Evolutionary conservation across 1,139 yeast species (phyloP), one percentile per base, ranked within the genome.

Genomic region (Wickerhamiella infanticola): DNA sequence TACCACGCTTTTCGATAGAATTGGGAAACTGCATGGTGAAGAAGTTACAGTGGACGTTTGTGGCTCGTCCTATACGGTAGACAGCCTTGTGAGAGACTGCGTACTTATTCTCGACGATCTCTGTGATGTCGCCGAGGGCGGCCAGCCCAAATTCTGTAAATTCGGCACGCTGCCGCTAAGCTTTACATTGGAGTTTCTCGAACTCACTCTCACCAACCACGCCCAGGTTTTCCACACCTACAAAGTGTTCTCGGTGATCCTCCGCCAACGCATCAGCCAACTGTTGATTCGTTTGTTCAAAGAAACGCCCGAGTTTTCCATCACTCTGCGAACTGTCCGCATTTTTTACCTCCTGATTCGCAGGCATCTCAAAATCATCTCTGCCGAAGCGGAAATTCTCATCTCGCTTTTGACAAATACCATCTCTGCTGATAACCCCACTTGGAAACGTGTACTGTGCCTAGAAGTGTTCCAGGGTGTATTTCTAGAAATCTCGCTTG

Each of bases 331-430:
- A 51, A 80, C 83, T 5, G 75, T 85, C 47, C 69, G 97, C 47
- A 72, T 86, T 11, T 68, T 84, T 9, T 70, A 73, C 42, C 65
- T 83, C 4, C 60, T 86, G 40, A 63, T 86, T 11, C 66, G 74
- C 23, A 69, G 77, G 8, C 86, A 80, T 50, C 67, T 85, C 37
- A 62, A 68, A 0, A 71, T 76, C 13, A 63, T 88, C 35, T 79
- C 75, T 45, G 73, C 82, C 37, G 96, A 88, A 60, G 72, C 84
- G 31, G 95, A 85, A 57, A 85, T 85, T 5, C 75, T 88, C 1
- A 62, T 88, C 24, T 78, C 94, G 0, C 68, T 81, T 39, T 63
- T 86, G 37, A 81, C 82, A 29, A 94, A 83, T 55, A 70, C 75
- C 39, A 60, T 84, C 7, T 68, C 73, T 1, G 61, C 64, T 5